phyloP scores from a whole-genome alignment of 371 early-diverging fungal genomes.

The Blakeslea trispora region DNA sequence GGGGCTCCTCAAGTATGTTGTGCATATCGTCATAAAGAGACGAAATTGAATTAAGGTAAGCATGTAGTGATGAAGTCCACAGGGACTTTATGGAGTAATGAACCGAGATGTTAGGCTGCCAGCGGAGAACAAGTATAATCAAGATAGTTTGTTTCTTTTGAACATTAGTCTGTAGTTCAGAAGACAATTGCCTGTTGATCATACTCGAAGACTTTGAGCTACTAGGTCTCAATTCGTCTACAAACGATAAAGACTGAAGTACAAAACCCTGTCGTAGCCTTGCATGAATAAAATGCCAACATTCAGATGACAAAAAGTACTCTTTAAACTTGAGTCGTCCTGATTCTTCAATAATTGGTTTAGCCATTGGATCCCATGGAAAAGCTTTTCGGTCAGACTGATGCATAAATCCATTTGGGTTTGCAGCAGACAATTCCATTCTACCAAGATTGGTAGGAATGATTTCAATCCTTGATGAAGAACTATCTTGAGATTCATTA shows the following conservation, averaged over 20 bases:
- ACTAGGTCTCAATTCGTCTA: constrained; percentile 24
- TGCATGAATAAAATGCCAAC: constrained; percentile 70
- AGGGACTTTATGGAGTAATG: constrained; percentile 73
- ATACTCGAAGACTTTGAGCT: constrained; percentile 5
- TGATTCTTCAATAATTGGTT: constrained; percentile 74
- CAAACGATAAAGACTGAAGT: constrained; percentile 54
- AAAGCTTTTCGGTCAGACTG: constrained; percentile 42
- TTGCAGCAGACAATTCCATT: neutral
- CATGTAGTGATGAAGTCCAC: constrained; percentile 29
- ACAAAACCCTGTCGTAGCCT: constrained; percentile 86
- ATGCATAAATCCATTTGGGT: neutral
- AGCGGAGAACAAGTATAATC: constrained; percentile 68
- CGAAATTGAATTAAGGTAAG: constrained; percentile 17
- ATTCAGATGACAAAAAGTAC: constrained; percentile 63
- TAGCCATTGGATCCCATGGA: constrained; percentile 80
- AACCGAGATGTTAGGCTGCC: constrained; percentile 87
- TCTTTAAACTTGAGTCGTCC: constrained; percentile 79
- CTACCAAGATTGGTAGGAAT: neutral
- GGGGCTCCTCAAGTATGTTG: constrained; percentile 14
- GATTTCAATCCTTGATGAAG: neutral
- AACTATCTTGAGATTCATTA: neutral
- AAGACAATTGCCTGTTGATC: neutral
- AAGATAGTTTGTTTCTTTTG: constrained; percentile 54
- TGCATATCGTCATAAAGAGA: constrained; percentile 8
- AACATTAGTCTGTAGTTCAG: constrained; percentile 11